Evolutionary conservation across 2,329 filamentous ascomycete species (phyloP).

Genomic region (Talaromyces marneffei): DNA sequence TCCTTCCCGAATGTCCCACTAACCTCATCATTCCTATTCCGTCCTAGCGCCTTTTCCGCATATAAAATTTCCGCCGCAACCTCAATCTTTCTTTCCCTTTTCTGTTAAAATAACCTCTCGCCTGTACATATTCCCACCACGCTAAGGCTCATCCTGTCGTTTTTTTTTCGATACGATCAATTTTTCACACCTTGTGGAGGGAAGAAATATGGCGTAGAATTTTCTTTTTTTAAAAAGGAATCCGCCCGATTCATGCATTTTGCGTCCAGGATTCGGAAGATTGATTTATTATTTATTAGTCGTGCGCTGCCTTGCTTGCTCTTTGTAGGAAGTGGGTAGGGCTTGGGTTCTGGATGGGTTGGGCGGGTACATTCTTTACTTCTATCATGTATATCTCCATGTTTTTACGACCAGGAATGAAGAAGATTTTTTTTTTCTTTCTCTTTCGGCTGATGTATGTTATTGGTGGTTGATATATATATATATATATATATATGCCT

Average conservation of each 20-base stretch:
- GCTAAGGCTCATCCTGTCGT: not conserved
- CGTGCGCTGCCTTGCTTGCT: not conserved
- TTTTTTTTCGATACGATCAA: not conserved
- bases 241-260: not conserved
- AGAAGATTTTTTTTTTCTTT: not conserved
- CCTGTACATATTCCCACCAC: slow-evolving; percentile 10
- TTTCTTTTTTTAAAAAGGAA: not conserved
- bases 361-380: not conserved
- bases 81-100: not conserved
- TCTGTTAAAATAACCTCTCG: not conserved
- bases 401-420: no score
- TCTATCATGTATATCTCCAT: no score
- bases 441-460: not conserved
- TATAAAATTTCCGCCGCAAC: not conserved
- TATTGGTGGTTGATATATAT: not conserved
- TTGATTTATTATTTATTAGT: not conserved
- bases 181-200: slow-evolving; percentile 1
- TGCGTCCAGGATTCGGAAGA: not conserved
- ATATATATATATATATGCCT: no score
- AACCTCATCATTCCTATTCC: not conserved
- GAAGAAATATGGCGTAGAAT: slow-evolving; percentile 11
- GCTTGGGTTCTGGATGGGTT: not conserved
- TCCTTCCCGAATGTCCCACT: no score
- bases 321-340: not conserved
- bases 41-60: not conserved